Conservation (phyloP, 129 eudicot species). For the Smallanthus sonchifolius region DNA sequence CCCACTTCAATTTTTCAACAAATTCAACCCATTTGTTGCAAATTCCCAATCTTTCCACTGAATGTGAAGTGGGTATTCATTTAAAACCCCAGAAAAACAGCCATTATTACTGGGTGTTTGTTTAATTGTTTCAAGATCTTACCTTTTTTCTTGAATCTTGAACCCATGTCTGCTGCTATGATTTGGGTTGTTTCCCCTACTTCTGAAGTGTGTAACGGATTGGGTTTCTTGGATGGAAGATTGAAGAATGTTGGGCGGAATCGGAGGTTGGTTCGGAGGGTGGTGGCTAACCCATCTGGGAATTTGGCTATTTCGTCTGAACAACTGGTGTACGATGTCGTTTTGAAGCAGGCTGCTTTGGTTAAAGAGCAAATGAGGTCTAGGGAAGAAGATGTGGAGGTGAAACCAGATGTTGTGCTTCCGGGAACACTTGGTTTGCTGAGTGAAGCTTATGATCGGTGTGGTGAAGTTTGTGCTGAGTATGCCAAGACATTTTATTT, state of each 20-base stretch:
- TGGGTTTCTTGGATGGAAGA: constrained; percentile 46
- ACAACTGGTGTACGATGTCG: constrained; percentile 64
- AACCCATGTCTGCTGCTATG: constrained; percentile 66
- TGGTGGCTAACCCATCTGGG: constrained; percentile 71
- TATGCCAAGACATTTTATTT: constrained; percentile 97
- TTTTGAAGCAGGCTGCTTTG: constrained; percentile 91
- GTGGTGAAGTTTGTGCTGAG: constrained; percentile 99
- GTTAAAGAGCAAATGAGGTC: constrained; percentile 54
- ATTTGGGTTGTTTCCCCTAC: constrained; percentile 68
- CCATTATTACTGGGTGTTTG: constrained; percentile 9
- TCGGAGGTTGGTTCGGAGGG: constrained; percentile 31
- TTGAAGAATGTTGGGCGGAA: constrained; percentile 39
- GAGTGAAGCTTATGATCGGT: constrained; percentile 92
- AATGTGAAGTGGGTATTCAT: constrained; percentile 34
- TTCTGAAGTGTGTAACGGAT: constrained; percentile 48
- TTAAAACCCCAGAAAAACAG: constrained; percentile 4
- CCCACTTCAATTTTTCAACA: background rate
- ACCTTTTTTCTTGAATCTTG: background rate
- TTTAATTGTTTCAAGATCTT: background rate
- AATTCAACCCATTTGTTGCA: background rate
- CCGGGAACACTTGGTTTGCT: constrained; percentile 72
- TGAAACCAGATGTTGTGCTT: constrained; percentile 73
- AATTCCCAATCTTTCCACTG: constrained; percentile 1
- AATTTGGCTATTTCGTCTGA: constrained; percentile 72
- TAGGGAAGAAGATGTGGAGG: constrained; percentile 46